Base-by-base conservation (phyloP, 371 early-diverging fungal genomes). In the Apophysomyces elegans region DNA sequence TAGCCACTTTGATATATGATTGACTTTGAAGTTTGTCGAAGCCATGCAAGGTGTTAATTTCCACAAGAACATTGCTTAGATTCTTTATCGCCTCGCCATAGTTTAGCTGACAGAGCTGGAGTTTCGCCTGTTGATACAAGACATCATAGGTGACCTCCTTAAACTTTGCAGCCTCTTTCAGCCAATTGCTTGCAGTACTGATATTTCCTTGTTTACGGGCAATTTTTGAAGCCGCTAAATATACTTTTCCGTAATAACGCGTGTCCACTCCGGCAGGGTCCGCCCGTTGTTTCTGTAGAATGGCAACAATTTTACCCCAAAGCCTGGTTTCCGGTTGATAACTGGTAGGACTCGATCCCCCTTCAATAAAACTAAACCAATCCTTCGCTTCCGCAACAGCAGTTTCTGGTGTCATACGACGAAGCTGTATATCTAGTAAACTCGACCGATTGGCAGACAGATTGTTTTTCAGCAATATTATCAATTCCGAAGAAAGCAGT, bases 131-230 rank as follows among this genome's bases (percentile, higher is more conserved):
- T 18, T 58, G 38, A 14, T 58, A 58, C 35, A 58, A 1, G 21
- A 21, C 56, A 21, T 39, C 21, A 56, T 64, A 12, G 32, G 44
- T 44, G 18, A 37, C 57, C 26, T 69, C 61, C 1, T 64, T 36
- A n/a, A 58, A n/a, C 38, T 61, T 61, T n/a, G 61, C 64, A 16
- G 59, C 62, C 12, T 46, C 39, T 7, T 66, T 59, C 7, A 75
- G 58, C 45, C 76, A 64, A 11, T 36, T 37, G 6, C 66, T 59
- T 0, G 78, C 78, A 16, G 69, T 62, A 4, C 8, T 3, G 1
- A 68, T 71, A 37, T 78, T 78, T 16, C 62, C 64, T 62, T 75
- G 72, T 38, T 68, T 66, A 2, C 73, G 73, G 13, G 81, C 76
- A 1, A 74, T 65, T 44, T 70, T 76, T 2, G 78, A 70, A 45